A percentile compares a stretch with the other conserved stretches of the same genome.
Conservation (phyloP, 2,329 filamentous ascomycete species). For the Pseudocercospora eumusae region DNA sequence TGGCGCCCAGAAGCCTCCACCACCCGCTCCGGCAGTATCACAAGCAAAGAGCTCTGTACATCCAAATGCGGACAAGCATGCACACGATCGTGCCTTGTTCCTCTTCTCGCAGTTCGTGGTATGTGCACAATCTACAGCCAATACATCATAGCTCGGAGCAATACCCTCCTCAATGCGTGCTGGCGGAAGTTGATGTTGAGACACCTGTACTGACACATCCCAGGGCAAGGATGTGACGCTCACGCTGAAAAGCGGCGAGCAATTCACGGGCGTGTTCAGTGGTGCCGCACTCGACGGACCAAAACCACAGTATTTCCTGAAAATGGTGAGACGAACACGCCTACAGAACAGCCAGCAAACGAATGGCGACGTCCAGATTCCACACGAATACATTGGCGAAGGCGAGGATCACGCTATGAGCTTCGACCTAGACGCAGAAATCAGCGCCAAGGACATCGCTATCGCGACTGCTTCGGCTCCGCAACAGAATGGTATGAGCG, state of each 20-base stretch:
- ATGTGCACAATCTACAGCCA: conserved; percentile 48
- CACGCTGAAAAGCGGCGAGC: conserved; percentile 62
- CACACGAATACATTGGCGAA: conserved; percentile 49
- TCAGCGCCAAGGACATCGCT: conserved; percentile 56
- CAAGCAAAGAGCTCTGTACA: conserved; percentile 46
- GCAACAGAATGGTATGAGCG: conserved; percentile 59
- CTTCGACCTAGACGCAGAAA: conserved; percentile 63
- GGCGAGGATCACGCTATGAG: conserved; percentile 57
- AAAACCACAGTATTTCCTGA: conserved; percentile 60
- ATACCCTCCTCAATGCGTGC: neutral
- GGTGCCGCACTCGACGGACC: conserved; percentile 54
- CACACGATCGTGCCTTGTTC: conserved; percentile 62
- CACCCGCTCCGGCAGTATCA: conserved; percentile 26
- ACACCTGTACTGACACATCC: conserved; percentile 13
- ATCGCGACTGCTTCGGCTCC: conserved; percentile 54
- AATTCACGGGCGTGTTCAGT: conserved; percentile 63
- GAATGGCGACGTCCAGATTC: conserved; percentile 48
- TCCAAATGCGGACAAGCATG: conserved; percentile 57
- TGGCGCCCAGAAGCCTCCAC: conserved; percentile 49
- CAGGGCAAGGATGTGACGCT: conserved; percentile 60
- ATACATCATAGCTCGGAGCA: neutral
- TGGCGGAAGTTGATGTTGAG: neutral
- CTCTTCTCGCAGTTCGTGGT: conserved; percentile 62
- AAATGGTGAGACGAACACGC: conserved; percentile 63
- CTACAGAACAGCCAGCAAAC: conserved; percentile 44